A percentile compares a stretch with the other conserved stretches of the same genome.
Conservation (phyloP, 2,329 filamentous ascomycete species). For the Sclerotinia glacialis region DNA sequence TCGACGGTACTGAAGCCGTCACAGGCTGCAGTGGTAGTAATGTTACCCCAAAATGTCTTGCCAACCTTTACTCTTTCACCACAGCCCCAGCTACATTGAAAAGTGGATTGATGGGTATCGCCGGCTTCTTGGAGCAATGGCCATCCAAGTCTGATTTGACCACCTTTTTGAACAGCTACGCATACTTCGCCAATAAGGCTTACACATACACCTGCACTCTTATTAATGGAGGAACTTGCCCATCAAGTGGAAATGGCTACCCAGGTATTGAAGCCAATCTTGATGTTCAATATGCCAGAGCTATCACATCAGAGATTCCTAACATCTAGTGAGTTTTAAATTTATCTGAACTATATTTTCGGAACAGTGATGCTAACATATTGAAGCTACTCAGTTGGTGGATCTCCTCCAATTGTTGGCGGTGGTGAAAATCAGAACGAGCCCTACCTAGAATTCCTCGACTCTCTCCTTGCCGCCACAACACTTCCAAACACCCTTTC, state of each 20-base stretch:
- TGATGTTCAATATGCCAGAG: conserved; percentile 57
- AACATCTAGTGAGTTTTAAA: conserved; percentile 43
- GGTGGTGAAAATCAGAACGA: conserved; percentile 57
- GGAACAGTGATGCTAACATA: background rate
- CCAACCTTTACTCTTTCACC: conserved; percentile 36
- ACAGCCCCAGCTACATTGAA: conserved; percentile 26
- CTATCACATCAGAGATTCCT: conserved; percentile 53
- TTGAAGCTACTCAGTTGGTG: conserved; percentile 51
- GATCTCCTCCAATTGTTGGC: conserved; percentile 52
- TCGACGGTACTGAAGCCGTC: conserved; percentile 28
- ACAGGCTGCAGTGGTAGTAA: conserved; percentile 33
- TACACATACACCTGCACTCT: conserved; percentile 40
- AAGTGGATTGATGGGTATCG: conserved; percentile 34
- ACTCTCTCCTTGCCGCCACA: conserved; percentile 52
- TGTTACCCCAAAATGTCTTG: conserved; percentile 36
- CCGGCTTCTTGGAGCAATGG: conserved; percentile 36
- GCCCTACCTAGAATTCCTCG: conserved; percentile 63
- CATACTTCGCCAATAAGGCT: conserved; percentile 30
- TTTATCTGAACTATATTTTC: background rate
- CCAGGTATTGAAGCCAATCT: conserved; percentile 52
- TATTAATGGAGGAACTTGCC: conserved; percentile 39
- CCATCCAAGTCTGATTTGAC: conserved; percentile 34
- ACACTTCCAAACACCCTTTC: conserved; percentile 58
- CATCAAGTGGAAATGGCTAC: conserved; percentile 25
- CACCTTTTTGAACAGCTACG: conserved; percentile 35